phyloP scores from a whole-genome alignment of 2,329 filamentous ascomycete species.

The Sphaceloma murrayae region DNA sequence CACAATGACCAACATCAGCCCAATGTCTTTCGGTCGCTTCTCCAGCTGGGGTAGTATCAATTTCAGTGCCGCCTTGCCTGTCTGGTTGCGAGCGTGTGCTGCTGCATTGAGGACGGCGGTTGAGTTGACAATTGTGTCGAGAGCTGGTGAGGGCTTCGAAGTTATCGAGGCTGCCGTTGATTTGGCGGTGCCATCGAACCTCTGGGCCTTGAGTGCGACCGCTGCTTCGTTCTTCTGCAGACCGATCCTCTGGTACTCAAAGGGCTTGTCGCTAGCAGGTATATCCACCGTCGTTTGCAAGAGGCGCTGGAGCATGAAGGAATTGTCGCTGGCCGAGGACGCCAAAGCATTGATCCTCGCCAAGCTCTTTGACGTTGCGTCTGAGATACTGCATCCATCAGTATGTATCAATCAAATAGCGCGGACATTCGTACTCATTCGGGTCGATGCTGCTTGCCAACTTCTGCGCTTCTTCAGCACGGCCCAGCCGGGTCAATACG shows the following conservation, averaged over 20 bases:
- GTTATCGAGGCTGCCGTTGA: slow-evolving; percentile 45
- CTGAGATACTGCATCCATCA: slow-evolving; percentile 47
- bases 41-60: slow-evolving; percentile 60
- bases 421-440: slow-evolving; percentile 53
- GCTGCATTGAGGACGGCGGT: slow-evolving; percentile 62
- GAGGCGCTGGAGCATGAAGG: slow-evolving; percentile 57
- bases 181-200: slow-evolving; percentile 54
- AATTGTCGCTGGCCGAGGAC: slow-evolving; percentile 46
- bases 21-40: slow-evolving; percentile 68
- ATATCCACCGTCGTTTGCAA: slow-evolving; percentile 46
- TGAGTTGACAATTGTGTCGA: slow-evolving; percentile 38
- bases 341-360: slow-evolving; percentile 56
- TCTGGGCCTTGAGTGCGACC: slow-evolving; percentile 57
- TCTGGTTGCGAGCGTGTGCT: slow-evolving; percentile 55
- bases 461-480: slow-evolving; percentile 53
- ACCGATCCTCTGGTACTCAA: slow-evolving; percentile 58
- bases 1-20: slow-evolving; percentile 66
- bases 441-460: slow-evolving; percentile 54
- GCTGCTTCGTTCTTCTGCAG: slow-evolving; percentile 55
- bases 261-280: slow-evolving; percentile 54
- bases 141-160: slow-evolving; percentile 36
- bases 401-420: no score
- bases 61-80: slow-evolving; percentile 59
- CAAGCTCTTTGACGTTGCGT: slow-evolving; percentile 56
- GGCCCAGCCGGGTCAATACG: slow-evolving; percentile 57